These are phyloP conservation scores for Lachancea sp. DNA, from an alignment of 805 yeast species.

Conservation along the genomic window DNA sequence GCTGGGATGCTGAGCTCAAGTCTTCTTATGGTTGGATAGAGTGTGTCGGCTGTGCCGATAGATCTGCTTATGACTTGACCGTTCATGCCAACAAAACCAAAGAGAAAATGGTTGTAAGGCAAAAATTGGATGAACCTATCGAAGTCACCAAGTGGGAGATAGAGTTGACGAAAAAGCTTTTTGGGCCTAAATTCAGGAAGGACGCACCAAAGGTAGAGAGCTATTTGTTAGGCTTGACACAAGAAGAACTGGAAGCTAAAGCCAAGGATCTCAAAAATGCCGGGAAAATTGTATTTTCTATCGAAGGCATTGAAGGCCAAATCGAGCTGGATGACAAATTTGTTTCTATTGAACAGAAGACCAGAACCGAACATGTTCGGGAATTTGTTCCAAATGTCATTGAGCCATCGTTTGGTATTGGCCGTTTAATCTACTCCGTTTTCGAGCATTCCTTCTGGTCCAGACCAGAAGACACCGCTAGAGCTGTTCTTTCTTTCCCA, in stretches of 20 bases:
- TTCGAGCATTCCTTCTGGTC: constrained; percentile 95
- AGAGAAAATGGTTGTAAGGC: constrained; percentile 91
- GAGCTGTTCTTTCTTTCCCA: constrained; percentile 87
- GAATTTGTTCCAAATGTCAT: constrained; percentile 96
- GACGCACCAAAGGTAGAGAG: constrained; percentile 90
- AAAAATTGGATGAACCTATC: constrained; percentile 77
- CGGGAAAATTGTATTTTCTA: constrained; percentile 59
- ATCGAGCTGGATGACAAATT: constrained; percentile 70
- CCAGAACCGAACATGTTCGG: constrained; percentile 82
- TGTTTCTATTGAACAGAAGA: constrained; percentile 68
- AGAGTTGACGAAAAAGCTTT: constrained; percentile 86
- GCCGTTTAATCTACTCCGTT: constrained; percentile 88
- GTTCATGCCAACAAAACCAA: constrained; percentile 94
- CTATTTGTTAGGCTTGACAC: constrained; percentile 68
- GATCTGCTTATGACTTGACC: constrained; percentile 94
- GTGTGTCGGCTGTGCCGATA: constrained; percentile 99
- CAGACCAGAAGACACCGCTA: constrained; percentile 82
- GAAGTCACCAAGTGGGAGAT: constrained; percentile 79
- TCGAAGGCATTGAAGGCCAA: constrained; percentile 57
- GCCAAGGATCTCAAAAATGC: constrained; percentile 56
- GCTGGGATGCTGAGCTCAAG: constrained; percentile 98
- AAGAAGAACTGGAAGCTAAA: constrained; percentile 76
- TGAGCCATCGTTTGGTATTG: constrained; percentile 99
- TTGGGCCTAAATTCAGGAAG: constrained; percentile 96
- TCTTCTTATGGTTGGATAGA: constrained; percentile 99